Evolutionary conservation across 2,329 filamentous ascomycete genomes (phyloP).

Genomic region (Whalleya microplaca): DNA sequence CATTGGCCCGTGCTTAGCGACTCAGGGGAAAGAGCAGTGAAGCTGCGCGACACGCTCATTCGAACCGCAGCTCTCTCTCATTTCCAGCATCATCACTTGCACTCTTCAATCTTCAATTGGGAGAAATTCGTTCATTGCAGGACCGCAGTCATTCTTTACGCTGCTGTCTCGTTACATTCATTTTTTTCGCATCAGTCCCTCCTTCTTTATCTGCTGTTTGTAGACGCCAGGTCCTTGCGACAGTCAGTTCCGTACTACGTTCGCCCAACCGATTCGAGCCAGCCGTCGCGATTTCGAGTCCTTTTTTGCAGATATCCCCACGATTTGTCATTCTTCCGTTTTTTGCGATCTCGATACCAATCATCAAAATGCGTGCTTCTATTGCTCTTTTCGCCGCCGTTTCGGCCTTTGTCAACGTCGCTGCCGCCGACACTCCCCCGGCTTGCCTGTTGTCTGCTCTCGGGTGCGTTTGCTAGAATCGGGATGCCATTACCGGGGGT

Average conservation of each 20-base stretch:
- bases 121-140: not conserved
- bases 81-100: not conserved
- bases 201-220: not conserved
- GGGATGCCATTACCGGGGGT: no score
- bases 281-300: constrained; percentile 16
- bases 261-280: constrained; percentile 6
- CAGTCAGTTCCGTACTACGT: not conserved
- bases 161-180: not conserved
- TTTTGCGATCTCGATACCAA: constrained; percentile 14
- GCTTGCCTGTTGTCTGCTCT: constrained; percentile 29
- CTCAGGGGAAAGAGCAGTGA: not conserved
- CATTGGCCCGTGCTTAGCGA: not conserved
- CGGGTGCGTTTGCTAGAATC: constrained; percentile 22
- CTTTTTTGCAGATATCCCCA: constrained; percentile 12
- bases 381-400: constrained; percentile 23
- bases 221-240: not conserved
- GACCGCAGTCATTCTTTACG: not conserved
- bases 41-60: not conserved
- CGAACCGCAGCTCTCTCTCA: not conserved
- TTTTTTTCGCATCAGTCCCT: not conserved
- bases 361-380: constrained; percentile 25
- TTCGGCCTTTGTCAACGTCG: constrained; percentile 22
- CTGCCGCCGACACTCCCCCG: constrained; percentile 20
- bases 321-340: constrained; percentile 8
- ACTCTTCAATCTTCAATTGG: not conserved